phyloP scores from a whole-genome alignment of 495 filamentous ascomycete genomes.

The Xylaria flabelliformis region DNA sequence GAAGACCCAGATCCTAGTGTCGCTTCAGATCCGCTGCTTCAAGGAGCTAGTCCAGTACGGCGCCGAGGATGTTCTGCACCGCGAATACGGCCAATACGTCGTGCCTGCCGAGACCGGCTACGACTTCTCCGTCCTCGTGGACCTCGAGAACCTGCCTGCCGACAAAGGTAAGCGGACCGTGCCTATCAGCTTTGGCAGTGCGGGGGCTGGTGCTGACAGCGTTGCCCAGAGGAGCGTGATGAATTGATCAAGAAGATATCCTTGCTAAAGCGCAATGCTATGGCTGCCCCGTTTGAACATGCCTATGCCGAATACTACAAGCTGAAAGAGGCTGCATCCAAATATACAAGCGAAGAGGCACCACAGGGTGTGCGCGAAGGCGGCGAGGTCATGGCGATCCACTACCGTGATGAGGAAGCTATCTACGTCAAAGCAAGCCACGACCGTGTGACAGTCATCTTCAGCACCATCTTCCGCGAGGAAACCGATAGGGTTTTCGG shows the following conservation, averaged over 20 bases:
- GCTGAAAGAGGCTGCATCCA: conserved; percentile 84
- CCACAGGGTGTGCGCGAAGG: conserved; percentile 87
- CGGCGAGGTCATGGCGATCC: conserved; percentile 92
- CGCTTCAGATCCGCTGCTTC: conserved; percentile 93
- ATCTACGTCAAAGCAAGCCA: conserved; percentile 98
- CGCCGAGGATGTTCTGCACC: conserved; percentile 84
- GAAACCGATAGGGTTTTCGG: conserved; percentile 97
- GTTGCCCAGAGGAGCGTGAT: conserved; percentile 70
- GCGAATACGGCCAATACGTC: conserved; percentile 94
- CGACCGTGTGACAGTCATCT: conserved; percentile 97
- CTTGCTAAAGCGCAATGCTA: conserved; percentile 92
- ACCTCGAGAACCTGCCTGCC: conserved; percentile 83
- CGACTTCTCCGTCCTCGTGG: conserved; percentile 90
- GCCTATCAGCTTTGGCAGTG: neutral
- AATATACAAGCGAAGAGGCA: conserved; percentile 87
- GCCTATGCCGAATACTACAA: conserved; percentile 92
- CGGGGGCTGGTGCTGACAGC: conserved; percentile 26
- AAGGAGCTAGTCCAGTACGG: conserved; percentile 90
- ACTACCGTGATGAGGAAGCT: conserved; percentile 98
- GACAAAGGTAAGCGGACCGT: conserved; percentile 62
- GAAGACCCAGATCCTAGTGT: conserved; percentile 91
- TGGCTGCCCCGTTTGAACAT: conserved; percentile 97
- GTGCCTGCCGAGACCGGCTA: conserved; percentile 86
- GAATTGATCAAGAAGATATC: conserved; percentile 85
- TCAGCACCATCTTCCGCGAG: conserved; percentile 96